A percentile compares a stretch with the other conserved stretches of the same genome.
These are phyloP conservation scores for Trichoderma guizhouense DNA, from an alignment of 2,329 filamentous ascomycete species.

Conservation along the genomic window DNA sequence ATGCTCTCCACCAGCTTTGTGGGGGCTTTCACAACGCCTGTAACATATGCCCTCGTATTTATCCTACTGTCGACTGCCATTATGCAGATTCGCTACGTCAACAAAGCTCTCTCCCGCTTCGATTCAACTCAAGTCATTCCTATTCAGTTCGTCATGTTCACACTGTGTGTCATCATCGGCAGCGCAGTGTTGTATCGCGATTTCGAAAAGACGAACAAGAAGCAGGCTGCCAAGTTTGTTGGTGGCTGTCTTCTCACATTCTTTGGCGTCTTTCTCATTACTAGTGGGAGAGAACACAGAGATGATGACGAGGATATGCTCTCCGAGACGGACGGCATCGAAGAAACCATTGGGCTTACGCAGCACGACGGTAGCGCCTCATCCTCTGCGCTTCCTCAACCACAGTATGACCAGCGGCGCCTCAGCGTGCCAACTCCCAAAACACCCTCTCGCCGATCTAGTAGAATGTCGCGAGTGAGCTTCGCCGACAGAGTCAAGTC, in stretches of 20 bases:
- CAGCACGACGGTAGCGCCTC: slow-evolving; percentile 43
- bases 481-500: slow-evolving; percentile 41
- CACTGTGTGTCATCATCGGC: slow-evolving; percentile 88
- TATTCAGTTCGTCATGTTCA: slow-evolving; percentile 96
- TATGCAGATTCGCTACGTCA: slow-evolving; percentile 97
- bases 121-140: slow-evolving; percentile 98
- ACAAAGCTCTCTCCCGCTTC: slow-evolving; percentile 81
- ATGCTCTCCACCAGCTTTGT: slow-evolving; percentile 89
- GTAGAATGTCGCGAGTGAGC: slow-evolving; percentile 45
- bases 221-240: slow-evolving; percentile 78
- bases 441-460: slow-evolving; percentile 46
- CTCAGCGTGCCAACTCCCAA: slow-evolving; percentile 26
- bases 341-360: slow-evolving; percentile 60
- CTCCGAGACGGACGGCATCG: slow-evolving; percentile 56
- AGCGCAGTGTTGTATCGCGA: slow-evolving; percentile 92
- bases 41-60: slow-evolving; percentile 81
- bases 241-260: slow-evolving; percentile 91
- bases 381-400: slow-evolving; percentile 16
- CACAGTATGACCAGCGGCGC: not conserved
- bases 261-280: slow-evolving; percentile 95
- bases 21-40: slow-evolving; percentile 83
- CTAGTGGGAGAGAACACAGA: slow-evolving; percentile 69
- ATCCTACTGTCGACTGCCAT: slow-evolving; percentile 81
- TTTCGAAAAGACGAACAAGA: slow-evolving; percentile 75
- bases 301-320: slow-evolving; percentile 54